Evolutionary conservation across 306 rosid species (phyloP), one percentile per base, ranked within the genome.

Genomic region (Astragalus glycyphyllos): DNA sequence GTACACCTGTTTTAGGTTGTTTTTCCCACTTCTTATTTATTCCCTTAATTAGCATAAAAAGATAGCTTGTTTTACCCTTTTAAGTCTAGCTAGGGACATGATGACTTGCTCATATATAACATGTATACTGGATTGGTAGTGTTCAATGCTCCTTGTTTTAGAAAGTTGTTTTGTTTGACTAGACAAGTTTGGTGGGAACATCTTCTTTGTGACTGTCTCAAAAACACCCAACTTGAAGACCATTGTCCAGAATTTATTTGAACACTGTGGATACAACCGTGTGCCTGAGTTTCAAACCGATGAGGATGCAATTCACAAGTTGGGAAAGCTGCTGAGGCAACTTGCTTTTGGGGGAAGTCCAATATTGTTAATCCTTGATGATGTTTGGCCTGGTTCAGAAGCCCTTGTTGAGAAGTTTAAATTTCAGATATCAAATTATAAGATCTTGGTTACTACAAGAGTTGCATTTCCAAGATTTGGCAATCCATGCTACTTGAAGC

Each of bases 361-460:
- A 17, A 31, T 78, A 32, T 48, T 89, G 80, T 48, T 86, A 82
- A 85, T 89, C 53, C 58, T 89, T 40, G 96, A 89, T 74, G 92
- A 85, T 81, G 90, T 89, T 65, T 85, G 92, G 90, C 66, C 49
- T 8, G 83, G 69, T 11, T 75, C 92, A 46, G 84, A 74, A 69
- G 11, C 31, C 60, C 79, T 87, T 58, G 69, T 81, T 58, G 84
- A 82, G 5, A 80, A 69, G 15, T 77, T 88, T 5, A 31, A 38
- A 20, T 79, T 82, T 10, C 17, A 69, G 20, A 14, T 78, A 13
- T 35, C 83, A 37, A 20, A 57, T 55, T 83, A 72, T 76, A 90
- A 88, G 76, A 37, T 88, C 65, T 48, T 90, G 82, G 94, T 86
- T 56, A 87, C 93, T 47, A 86, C 93, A 44, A 77, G 89, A 58